phyloP scores from a whole-genome alignment of 257 asterid species.

The Lycium barbarum region DNA sequence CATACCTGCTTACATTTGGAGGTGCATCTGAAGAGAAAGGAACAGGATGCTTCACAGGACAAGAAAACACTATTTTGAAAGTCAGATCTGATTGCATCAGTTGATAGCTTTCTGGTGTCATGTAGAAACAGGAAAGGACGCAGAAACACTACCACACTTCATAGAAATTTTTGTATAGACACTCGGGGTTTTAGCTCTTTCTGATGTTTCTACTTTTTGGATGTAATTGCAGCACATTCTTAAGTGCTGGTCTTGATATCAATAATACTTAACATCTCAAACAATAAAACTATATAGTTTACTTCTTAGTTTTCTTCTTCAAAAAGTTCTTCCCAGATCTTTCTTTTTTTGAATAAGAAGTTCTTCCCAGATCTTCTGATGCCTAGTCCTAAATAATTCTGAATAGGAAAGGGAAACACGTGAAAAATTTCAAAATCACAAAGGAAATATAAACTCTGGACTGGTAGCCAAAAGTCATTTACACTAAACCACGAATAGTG shows the following conservation, averaged over 20 bases:
- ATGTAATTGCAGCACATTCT: not conserved
- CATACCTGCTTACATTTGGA: not conserved
- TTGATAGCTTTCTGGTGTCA: not conserved
- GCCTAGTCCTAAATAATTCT: conserved; percentile 21
- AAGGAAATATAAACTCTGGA: not conserved
- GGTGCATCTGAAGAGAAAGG: not conserved
- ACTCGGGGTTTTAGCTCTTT: not conserved
- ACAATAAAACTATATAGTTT: not conserved
- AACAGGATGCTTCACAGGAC: not conserved
- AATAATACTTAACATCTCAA: too few relatives aligned
- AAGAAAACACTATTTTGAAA: not conserved
- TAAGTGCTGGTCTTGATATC: not conserved
- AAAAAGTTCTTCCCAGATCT: conserved; percentile 5
- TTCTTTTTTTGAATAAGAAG: not conserved
- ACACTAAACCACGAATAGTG: not conserved
- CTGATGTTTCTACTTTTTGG: not conserved
- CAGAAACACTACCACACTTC: not conserved
- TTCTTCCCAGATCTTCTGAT: conserved; percentile 16
- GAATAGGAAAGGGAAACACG: not conserved
- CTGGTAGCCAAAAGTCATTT: not conserved
- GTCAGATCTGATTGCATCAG: not conserved
- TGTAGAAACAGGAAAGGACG: not conserved
- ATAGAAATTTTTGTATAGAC: not conserved
- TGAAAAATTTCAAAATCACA: not conserved
- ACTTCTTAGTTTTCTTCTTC: not conserved